Conservation (phyloP, 2,329 filamentous ascomycete species). For the Fusarium dimerum region DNA sequence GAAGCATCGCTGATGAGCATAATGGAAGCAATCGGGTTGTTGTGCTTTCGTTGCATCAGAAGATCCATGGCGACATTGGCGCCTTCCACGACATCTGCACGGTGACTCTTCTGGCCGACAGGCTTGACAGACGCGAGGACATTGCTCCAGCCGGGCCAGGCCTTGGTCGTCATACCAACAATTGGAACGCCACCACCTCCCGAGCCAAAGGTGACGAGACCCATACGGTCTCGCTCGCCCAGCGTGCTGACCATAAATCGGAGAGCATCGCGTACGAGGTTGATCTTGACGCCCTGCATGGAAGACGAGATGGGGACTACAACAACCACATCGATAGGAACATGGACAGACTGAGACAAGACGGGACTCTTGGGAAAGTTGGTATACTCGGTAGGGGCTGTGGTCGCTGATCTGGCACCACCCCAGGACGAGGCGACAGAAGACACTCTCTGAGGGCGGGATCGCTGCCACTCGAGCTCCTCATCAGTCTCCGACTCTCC, state of each 20-base stretch:
- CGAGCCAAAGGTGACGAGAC: conserved; percentile 93
- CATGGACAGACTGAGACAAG: conserved; percentile 64
- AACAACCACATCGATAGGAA: conserved; percentile 92
- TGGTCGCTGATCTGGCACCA: conserved; percentile 78
- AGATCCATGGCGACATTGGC: conserved; percentile 98
- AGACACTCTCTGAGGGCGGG: conserved; percentile 68
- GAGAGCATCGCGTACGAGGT: conserved; percentile 85
- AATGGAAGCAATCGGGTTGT: conserved; percentile 93
- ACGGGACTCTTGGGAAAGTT: conserved; percentile 55
- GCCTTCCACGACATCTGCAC: conserved; percentile 94
- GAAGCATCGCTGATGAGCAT: conserved; percentile 97
- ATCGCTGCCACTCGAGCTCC: conserved; percentile 74
- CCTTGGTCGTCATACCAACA: conserved; percentile 97
- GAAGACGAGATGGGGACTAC: conserved; percentile 97
- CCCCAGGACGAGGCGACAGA: conserved; percentile 84
- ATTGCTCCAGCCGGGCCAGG: conserved; percentile 88
- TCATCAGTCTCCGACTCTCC: conserved; percentile 83
- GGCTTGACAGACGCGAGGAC: conserved; percentile 86
- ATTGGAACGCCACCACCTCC: conserved; percentile 90
- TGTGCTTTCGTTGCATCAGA: conserved; percentile 95
- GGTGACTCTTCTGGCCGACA: conserved; percentile 93
- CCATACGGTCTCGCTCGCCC: conserved; percentile 94
- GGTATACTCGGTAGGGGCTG: conserved; percentile 90
- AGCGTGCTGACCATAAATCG: conserved; percentile 89
- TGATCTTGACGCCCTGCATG: conserved; percentile 99